Evolutionary conservation across 2,329 filamentous ascomycete species (phyloP), one percentile per base, ranked within the genome.

Genomic region (Boeremia exigua): DNA sequence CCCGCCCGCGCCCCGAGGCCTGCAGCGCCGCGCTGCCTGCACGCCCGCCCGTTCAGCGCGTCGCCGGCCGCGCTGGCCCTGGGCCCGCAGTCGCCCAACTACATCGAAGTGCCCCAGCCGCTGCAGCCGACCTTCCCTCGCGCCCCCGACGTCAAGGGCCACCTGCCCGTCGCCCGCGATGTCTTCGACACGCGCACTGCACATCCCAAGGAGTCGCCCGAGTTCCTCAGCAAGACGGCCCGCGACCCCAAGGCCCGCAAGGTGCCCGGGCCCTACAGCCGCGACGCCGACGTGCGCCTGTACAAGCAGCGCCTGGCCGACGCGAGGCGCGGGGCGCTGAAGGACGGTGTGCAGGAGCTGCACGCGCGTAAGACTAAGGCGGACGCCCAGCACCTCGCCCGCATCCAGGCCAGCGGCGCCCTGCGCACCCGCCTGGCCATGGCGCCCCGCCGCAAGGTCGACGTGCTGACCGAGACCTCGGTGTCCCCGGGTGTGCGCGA

Each of bases 21-120:
- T 19, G 52, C 66, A 15, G 40, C 48, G 27, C 8, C 61, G 12
- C 62, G 54, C 59, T 59, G 55, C 58, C 32, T 54, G 37, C 38
- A 48, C 28, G 49, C 53, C 45, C 50, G 60, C 45, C 65, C 63
- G 46, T 48, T 77, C 51, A 84, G 83, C 69, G 77, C 79, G 60
- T 80, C 80, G 23, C 78, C 82, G 14, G 44, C 78, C 15, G 39
- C 73, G n/a, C 65, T 68, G 54, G 77, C 78, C 45, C 81, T 93
- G 61, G 88, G 89, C 15, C 94, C 95, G 44, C 91, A 97, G 74
- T 96, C 92, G 32, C 94, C 95, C 42, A 84, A 85, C 62, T 98
- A 90, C 80, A 90, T 98, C 78, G 87, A 91, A 63, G 81, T 97
- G 51, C 94, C 93, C 43, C 82, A 83, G 64, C 84, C 90, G 44